Percentiles rank a stretch among this genome's conserved stretches.
phyloP scores from a whole-genome alignment of 129 eudicot species.

The Apium graveolens region DNA sequence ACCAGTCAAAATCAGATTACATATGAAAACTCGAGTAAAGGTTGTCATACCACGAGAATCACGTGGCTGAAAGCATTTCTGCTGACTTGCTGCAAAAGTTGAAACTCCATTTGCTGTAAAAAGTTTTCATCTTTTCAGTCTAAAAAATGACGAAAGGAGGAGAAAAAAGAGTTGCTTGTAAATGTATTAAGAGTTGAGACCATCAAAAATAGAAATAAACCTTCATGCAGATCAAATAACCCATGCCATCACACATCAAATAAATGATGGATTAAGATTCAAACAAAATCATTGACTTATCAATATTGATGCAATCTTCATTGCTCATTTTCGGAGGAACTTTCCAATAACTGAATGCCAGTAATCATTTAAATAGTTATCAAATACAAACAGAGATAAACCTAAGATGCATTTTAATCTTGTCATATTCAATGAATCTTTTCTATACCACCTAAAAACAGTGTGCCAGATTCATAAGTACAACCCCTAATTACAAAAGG shows the following conservation, averaged over 20 bases:
- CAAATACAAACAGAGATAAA: too few relatives aligned
- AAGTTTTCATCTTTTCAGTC: constrained; percentile 11
- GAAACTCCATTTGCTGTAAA: constrained; percentile 39
- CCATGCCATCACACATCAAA: neutral
- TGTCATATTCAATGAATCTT: too few relatives aligned
- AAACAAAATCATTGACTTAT: constrained; percentile 34
- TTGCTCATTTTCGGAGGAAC: constrained; percentile 35
- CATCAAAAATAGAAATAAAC: constrained; percentile 23
- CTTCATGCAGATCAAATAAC: constrained; percentile 35
- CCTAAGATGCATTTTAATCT: too few relatives aligned
- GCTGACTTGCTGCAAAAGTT: constrained; percentile 37
- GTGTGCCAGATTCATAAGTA: too few relatives aligned
- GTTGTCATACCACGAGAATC: constrained; percentile 65
- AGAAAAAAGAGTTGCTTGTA: neutral
- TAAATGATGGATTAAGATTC: neutral
- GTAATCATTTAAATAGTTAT: constrained; percentile 52
- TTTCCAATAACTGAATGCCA: constrained; percentile 61
- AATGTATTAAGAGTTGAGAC: neutral
- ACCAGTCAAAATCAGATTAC: constrained; percentile 13
- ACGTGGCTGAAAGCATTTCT: constrained; percentile 29
- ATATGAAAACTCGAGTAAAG: constrained; percentile 7
- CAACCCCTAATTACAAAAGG: too few relatives aligned
- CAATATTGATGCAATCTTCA: constrained; percentile 35
- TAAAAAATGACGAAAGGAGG: neutral
- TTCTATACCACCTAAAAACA: too few relatives aligned